Conservation (phyloP, 164 flowering plant species). For the Chimonanthus salicifolius region DNA sequence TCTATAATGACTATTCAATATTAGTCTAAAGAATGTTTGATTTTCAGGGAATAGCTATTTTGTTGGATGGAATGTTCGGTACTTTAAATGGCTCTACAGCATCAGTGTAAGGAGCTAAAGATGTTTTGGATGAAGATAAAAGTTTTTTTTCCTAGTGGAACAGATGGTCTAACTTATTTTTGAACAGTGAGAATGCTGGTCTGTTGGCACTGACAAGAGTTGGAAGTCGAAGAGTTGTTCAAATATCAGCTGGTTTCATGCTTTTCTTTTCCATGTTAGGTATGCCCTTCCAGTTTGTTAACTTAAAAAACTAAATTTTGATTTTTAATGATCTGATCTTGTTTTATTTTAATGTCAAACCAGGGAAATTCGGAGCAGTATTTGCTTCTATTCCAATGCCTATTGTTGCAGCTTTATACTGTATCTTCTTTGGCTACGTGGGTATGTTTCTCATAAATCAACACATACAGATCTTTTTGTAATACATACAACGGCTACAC, state of each 20-base stretch:
- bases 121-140: neutral
- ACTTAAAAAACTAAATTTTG: neutral
- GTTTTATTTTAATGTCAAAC: neutral
- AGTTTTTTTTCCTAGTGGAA: neutral
- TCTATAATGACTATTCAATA: no score
- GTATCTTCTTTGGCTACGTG: constrained; percentile 53
- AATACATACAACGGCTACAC: neutral
- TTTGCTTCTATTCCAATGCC: constrained; percentile 28
- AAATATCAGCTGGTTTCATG: constrained; percentile 68
- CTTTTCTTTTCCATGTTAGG: constrained; percentile 72
- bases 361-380: constrained; percentile 29
- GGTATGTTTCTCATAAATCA: constrained; percentile 30
- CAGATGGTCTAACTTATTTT: constrained; percentile 1
- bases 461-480: neutral
- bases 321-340: neutral
- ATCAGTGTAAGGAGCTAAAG: constrained; percentile 58
- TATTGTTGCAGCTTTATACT: constrained; percentile 34
- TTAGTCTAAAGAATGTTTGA: neutral
- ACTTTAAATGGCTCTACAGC: constrained; percentile 69
- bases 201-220: constrained; percentile 65
- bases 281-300: constrained; percentile 15
- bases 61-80: constrained; percentile 74
- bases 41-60: constrained; percentile 69
- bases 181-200: constrained; percentile 73
- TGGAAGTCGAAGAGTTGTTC: constrained; percentile 73